Evolutionary conservation across 2,329 filamentous ascomycete species (phyloP), one percentile per base, ranked within the genome.

Genomic region (Pezicula neosporulosa): DNA sequence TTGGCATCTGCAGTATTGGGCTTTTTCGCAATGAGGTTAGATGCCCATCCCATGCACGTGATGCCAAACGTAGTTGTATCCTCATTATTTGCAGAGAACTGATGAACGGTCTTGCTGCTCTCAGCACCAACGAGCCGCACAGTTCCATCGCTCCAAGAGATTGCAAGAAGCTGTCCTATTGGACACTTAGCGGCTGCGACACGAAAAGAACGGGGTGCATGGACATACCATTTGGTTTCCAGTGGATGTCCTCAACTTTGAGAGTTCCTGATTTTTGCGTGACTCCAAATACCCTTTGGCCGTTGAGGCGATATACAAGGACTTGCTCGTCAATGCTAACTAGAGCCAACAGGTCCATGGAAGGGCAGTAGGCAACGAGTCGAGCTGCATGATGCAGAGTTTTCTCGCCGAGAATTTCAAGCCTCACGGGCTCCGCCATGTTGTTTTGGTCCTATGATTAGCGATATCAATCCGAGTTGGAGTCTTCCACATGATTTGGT

Each of bases 141-240:
- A 6, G 81, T 81, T 27, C 89, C 88, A 72, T 96, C 90, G 59
- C 82, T 90, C 84, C 90, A 96, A 43, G 85, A 90, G 13, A 94
- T 82, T 13, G 90, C 90, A 49, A 97, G 78, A 39, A 90, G 83
- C 56, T 89, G 86, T 8, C 87, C 85, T 87, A 51, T 6, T 16
- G 18, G 18, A 36, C 15, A 28, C 38, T 35, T 33, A 30, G 21
- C 18, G 28, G 15, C 39, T 38, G 13, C 8, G 13, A 38, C 21
- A 27, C 44, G 8, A 44, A 16, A 36, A 15, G 13, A 28, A 33
- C n/a, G 18, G 13, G 5, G 46, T 41, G 19, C 19, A 33, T 45
- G 24, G 30, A 49, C 55, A 37, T 50, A 67, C 66, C 66, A 55
- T 67, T 67, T 36, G 66, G 66, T 47, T 68, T 68, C 66, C 66